These are phyloP conservation scores for Scalesia atractyloides DNA, from an alignment of 129 eudicot genomes.

Conservation along the genomic window DNA sequence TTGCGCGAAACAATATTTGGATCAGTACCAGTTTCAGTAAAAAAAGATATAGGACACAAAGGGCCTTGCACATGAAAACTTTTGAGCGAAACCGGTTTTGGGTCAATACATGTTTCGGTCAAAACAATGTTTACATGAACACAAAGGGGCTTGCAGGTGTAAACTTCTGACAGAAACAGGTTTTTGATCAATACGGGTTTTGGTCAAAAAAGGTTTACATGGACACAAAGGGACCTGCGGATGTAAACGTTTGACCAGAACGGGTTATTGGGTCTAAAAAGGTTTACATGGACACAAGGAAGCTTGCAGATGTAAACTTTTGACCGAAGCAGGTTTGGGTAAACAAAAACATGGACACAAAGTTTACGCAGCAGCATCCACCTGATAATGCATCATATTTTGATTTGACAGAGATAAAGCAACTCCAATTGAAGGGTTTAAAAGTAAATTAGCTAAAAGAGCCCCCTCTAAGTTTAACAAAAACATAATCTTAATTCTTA, in stretches of 20 bases:
- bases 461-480: background rate
- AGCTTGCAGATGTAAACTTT: slow-evolving; percentile 1
- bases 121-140: background rate
- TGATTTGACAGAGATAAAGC: background rate
- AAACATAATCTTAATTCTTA: background rate
- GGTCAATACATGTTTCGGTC: no score
- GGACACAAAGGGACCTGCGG: no score
- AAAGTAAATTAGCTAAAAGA: background rate
- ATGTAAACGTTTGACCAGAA: no score
- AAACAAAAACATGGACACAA: background rate
- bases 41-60: no score
- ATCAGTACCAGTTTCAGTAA: no score
- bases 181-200: background rate
- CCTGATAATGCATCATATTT: slow-evolving; percentile 58
- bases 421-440: background rate
- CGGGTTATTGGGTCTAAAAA: background rate
- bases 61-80: no score
- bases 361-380: slow-evolving; percentile 59
- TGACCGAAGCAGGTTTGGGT: background rate
- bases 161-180: background rate
- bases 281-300: slow-evolving; percentile 9
- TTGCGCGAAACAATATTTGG: no score
- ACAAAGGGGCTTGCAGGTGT: background rate
- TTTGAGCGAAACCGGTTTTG: no score
- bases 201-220: no score